Base-by-base conservation (phyloP, 495 filamentous ascomycete species). In the Neurospora sp. region DNA sequence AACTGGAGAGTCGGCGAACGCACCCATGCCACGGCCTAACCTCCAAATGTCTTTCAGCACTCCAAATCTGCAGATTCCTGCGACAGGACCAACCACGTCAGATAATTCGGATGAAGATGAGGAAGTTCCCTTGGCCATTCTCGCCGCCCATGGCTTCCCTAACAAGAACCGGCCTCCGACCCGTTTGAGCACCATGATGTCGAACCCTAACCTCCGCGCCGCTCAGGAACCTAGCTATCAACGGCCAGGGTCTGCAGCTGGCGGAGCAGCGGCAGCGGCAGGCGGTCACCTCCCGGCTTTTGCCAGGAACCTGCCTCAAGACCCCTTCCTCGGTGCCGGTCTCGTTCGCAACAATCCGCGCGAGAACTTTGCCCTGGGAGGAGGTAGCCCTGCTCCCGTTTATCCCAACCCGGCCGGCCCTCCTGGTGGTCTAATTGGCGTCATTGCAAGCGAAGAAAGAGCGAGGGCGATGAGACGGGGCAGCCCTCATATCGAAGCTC, bases 91-190 rank as follows among this genome's bases (percentile, higher is more conserved):
- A 3, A 77, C 73, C 66, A 70, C 79, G 15, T 80, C 81, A 10
- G 89, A 87, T 45, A 88, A 87, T 42, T 89, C 86, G 36, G 93
- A 94, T 71, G 92, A 94, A 71, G 93, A 97, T 76, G 93, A 97
- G 69, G 93, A 96, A 73, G 86, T 96, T 19, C 96, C 96, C 0
- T 82, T 99, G 48, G 96, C 90, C 9, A 95, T 98, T 77, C 83
- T 98, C 39, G 90, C 92, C 69, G 94, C 93, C 11, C 95, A 98
- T 80, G 96, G 96, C 24, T 99, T 99, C 77, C 96, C 96, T 5
- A 90, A 88, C 77, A 93, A 89, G 81, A 91, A 89, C 75, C 88
- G 93, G 39, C 92, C 93, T 13, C 95, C 96, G 4, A 92, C 87
- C 48, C 88, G 90, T 39, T 85, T 93, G 39, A 86, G 84, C 69